phyloP scores from a whole-genome alignment of 139 green algal species.

The Chlamydomonas schloesseri region DNA sequence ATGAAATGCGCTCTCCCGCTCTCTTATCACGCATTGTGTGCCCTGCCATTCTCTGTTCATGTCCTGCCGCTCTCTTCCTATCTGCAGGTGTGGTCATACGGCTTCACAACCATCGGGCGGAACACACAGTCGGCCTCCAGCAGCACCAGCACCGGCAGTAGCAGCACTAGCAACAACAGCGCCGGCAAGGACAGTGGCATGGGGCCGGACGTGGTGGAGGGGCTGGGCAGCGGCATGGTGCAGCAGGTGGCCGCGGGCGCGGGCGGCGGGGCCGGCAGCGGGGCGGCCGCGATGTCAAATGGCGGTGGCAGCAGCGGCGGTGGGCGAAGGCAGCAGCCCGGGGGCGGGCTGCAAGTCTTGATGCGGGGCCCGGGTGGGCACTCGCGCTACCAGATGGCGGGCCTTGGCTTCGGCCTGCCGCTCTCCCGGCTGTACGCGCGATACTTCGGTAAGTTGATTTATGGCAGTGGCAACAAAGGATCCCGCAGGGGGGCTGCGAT shows the following conservation, averaged over 20 bases:
- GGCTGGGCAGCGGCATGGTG: constrained; percentile 5
- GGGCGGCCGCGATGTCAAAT: too few relatives aligned
- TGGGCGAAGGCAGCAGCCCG: neutral
- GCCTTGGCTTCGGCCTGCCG: constrained; percentile 92
- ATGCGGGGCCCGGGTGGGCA: neutral
- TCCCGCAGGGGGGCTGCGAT: neutral
- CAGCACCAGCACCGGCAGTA: neutral
- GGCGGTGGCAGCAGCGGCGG: too few relatives aligned
- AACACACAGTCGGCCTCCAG: neutral
- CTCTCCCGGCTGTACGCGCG: constrained; percentile 88
- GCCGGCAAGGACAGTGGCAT: neutral
- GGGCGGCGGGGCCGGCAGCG: too few relatives aligned
- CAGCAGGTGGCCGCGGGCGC: too few relatives aligned
- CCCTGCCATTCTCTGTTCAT: too few relatives aligned
- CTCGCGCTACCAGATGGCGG: constrained; percentile 72
- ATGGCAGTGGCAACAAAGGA: neutral
- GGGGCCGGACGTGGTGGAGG: constrained; percentile 10
- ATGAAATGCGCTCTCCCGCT: too few relatives aligned
- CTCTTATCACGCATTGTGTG: too few relatives aligned
- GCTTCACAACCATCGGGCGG: constrained; percentile 70
- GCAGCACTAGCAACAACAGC: neutral
- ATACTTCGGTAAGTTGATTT: constrained; percentile 79
- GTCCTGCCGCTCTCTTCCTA: too few relatives aligned
- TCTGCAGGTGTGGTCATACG: constrained; percentile 81
- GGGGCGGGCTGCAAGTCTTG: neutral